A percentile compares a stretch with the other conserved stretches of the same genome.
Evolutionary conservation across 2,329 filamentous ascomycete species (phyloP).

Genomic region (Colletotrichum incanum): DNA sequence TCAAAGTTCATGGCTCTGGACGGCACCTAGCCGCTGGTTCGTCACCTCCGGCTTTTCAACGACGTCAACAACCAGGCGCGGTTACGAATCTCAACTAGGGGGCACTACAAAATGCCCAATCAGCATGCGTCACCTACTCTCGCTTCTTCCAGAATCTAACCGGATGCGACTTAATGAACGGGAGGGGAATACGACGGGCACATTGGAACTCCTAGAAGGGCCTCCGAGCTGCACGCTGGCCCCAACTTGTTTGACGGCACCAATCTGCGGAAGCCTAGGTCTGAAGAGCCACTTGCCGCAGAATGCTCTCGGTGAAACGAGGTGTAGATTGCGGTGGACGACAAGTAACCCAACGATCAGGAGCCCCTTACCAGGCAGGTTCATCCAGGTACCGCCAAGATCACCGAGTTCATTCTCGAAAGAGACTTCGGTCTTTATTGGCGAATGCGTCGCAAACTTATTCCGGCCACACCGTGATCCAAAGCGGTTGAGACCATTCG

Average conservation of each 20-base stretch:
- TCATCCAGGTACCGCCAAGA: neutral
- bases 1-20: neutral
- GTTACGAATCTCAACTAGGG: neutral
- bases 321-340: neutral
- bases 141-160: neutral
- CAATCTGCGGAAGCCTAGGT: neutral
- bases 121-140: neutral
- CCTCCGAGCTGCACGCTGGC: neutral
- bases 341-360: neutral
- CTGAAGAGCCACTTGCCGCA: neutral
- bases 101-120: neutral
- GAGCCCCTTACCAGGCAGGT: neutral
- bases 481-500: neutral
- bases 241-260: neutral
- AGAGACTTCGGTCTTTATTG: neutral
- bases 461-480: neutral
- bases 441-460: neutral
- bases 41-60: neutral
- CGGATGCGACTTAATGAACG: conserved; percentile 3
- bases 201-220: neutral
- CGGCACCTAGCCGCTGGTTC: neutral
- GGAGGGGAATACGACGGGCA: neutral
- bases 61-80: conserved; percentile 2
- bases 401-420: neutral
- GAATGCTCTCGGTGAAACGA: neutral